These are phyloP conservation scores for Withania somnifera DNA, from an alignment of 305 asterid genomes.

Conservation along the genomic window DNA sequence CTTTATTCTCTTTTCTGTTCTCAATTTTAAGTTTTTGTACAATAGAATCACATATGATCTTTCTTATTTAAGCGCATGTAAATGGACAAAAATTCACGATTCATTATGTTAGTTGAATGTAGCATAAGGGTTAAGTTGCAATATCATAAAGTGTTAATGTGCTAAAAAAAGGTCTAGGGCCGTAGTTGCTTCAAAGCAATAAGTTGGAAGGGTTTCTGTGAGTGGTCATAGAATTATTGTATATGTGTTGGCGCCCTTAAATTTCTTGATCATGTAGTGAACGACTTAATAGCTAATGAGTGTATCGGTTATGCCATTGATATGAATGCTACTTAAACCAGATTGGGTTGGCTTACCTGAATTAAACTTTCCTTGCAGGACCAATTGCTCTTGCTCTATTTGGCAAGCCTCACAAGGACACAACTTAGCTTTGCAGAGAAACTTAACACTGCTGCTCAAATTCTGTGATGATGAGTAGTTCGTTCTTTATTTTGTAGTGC, in stretches of 20 bases:
- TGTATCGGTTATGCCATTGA: neutral
- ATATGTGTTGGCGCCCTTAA: neutral
- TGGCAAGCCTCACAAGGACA: slow-evolving; percentile 95
- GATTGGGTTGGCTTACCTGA: neutral
- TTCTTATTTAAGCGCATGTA: neutral
- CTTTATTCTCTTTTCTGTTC: neutral
- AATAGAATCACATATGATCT: neutral
- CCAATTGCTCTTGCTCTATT: slow-evolving; percentile 63
- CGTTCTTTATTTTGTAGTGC: neutral
- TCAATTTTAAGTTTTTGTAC: neutral
- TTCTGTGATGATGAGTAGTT: slow-evolving; percentile 24
- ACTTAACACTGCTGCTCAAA: slow-evolving; percentile 87
- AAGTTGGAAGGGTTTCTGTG: neutral
- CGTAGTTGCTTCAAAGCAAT: neutral
- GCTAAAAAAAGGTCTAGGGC: neutral
- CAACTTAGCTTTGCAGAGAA: slow-evolving; percentile 84
- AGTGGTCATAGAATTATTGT: neutral
- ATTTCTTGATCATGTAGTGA: neutral
- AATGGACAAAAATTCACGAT: neutral
- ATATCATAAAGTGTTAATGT: neutral
- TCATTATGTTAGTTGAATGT: neutral
- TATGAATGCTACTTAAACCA: neutral
- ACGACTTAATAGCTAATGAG: neutral
- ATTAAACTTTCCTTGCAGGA: slow-evolving; percentile 33
- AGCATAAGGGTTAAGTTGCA: neutral